phyloP scores from a whole-genome alignment of 352 stramenopile species.

The Globisporangium parvum region DNA sequence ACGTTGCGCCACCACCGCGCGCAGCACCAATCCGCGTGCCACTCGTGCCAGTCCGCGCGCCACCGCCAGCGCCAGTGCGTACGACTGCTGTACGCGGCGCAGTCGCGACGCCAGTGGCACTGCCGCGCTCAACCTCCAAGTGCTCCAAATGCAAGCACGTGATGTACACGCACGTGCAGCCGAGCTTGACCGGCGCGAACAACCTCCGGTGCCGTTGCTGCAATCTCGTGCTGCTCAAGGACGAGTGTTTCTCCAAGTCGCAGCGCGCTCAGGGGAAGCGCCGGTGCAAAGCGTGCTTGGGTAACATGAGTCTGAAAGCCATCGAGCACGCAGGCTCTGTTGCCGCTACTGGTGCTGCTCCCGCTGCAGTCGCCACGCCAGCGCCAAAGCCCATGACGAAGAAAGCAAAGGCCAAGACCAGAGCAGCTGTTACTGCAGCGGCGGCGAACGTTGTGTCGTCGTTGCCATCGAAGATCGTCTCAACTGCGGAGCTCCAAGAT shows the following conservation, averaged over 20 bases:
- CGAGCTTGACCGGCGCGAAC: not conserved
- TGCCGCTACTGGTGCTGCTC: too few species aligned
- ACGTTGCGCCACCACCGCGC: not conserved
- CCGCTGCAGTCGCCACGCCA: too few species aligned
- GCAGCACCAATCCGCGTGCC: too few species aligned
- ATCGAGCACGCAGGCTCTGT: too few species aligned
- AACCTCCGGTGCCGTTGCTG: constrained; percentile 4
- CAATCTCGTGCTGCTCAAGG: not conserved
- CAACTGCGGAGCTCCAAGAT: not conserved
- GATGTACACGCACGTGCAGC: too few species aligned
- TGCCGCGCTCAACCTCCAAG: not conserved
- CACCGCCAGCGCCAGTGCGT: too few species aligned
- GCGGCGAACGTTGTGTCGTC: too few species aligned
- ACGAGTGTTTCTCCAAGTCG: constrained; percentile 1
- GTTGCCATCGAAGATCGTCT: not conserved
- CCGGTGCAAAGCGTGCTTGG: constrained; percentile 4
- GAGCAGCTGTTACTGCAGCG: not conserved
- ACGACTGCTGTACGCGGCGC: too few species aligned
- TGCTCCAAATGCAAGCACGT: not conserved
- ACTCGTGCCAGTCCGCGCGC: not conserved
- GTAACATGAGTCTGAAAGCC: too few species aligned
- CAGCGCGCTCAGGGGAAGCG: constrained; percentile 1
- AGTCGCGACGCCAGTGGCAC: too few species aligned
- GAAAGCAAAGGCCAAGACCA: not conserved
- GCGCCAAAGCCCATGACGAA: not conserved